A percentile compares a stretch with the other conserved stretches of the same genome.
These are phyloP conservation scores for Colletotrichum sp. DNA, from an alignment of 2,329 filamentous ascomycete genomes.

Conservation along the genomic window DNA sequence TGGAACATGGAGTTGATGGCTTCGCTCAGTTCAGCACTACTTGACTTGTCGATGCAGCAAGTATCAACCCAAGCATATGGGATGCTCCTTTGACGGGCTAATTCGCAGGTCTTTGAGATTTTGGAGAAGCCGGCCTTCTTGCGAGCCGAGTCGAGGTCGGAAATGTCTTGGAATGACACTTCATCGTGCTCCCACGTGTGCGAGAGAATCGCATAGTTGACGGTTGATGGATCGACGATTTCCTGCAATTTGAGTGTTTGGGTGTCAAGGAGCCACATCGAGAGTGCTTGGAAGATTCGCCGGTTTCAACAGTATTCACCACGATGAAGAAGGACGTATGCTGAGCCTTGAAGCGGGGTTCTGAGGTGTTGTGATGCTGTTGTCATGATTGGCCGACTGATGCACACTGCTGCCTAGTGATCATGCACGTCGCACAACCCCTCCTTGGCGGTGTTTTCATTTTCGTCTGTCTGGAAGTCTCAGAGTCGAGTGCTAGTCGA, in stretches of 20 bases:
- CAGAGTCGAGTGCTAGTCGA: neutral
- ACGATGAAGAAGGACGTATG: no score
- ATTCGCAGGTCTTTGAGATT: neutral
- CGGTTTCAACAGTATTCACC: no score
- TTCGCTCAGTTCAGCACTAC: constrained; percentile 24
- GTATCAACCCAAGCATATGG: constrained; percentile 28
- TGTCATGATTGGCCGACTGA: neutral
- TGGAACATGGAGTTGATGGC: constrained; percentile 22
- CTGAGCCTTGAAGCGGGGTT: neutral
- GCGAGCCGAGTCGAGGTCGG: neutral
- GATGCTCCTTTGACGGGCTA: neutral
- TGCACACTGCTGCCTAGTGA: neutral
- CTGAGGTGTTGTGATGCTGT: neutral
- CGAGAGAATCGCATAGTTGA: constrained; percentile 26
- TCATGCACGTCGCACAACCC: neutral
- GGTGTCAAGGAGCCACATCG: neutral
- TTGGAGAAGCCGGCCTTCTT: constrained; percentile 10
- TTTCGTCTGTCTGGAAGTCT: neutral
- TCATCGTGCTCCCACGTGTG: constrained; percentile 29
- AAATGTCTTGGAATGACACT: constrained; percentile 22
- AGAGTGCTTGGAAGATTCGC: no score
- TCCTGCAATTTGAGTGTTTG: neutral
- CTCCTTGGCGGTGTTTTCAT: neutral
- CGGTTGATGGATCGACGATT: neutral
- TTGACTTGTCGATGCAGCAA: constrained; percentile 28